Evolutionary conservation across 306 rosid genomes (phyloP).

Genomic region (Vigna mungo): DNA sequence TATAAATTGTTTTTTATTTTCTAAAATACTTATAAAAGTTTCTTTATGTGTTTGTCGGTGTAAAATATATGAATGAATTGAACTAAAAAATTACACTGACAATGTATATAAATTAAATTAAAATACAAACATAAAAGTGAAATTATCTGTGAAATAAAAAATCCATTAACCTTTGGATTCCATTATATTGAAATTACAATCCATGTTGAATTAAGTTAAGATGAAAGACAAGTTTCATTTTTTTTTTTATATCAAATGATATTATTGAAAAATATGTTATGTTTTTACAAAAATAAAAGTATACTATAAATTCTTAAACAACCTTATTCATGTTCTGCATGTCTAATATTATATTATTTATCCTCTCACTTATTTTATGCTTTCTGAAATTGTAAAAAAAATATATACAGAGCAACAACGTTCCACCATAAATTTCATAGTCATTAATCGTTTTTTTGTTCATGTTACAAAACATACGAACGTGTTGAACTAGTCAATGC

Average conservation of each 20-base stretch:
- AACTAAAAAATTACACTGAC: neutral
- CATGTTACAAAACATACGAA: neutral
- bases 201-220: neutral
- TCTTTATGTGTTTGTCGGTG: neutral
- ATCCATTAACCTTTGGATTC: neutral
- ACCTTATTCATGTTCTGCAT: neutral
- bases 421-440: constrained; percentile 30
- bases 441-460: neutral
- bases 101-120: neutral
- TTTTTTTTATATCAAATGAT: neutral
- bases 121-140: neutral
- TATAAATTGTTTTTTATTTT: too few relatives aligned
- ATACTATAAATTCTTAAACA: neutral
- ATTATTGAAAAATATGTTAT: neutral
- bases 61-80: neutral
- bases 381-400: neutral
- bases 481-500: constrained; percentile 48
- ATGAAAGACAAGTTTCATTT: neutral
- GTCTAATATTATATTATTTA: neutral
- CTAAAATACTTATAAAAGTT: too few relatives aligned
- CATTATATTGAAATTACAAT: neutral
- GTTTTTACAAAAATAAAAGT: neutral
- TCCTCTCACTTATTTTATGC: neutral
- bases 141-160: neutral
- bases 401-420: neutral